A percentile compares a stretch with the other conserved stretches of the same genome.
phyloP scores from a whole-genome alignment of 495 filamentous ascomycete species.

The Podospora bellae-mahoneyi region DNA sequence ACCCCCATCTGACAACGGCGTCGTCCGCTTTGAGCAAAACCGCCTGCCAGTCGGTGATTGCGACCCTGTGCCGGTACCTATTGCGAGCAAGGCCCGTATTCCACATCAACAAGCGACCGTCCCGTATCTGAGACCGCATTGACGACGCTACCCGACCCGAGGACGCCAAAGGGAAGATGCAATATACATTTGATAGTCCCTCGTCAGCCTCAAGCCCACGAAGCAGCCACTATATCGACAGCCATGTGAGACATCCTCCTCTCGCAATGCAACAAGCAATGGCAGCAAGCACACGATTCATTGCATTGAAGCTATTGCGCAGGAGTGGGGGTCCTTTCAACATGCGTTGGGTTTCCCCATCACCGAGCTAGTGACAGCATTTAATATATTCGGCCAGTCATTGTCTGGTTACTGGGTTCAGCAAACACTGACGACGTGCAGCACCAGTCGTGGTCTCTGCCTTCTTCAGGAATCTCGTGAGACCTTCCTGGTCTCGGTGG shows the following conservation, averaged over 20 bases:
- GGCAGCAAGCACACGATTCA: background rate
- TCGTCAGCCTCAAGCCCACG: background rate
- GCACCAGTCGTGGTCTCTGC: constrained; percentile 4
- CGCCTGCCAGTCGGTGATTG: constrained; percentile 1
- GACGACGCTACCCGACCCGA: background rate
- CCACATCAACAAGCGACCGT: background rate
- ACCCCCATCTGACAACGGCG: background rate
- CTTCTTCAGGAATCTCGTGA: constrained; percentile 9
- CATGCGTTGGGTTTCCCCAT: background rate
- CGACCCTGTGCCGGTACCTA: background rate
- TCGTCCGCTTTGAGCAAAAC: background rate
- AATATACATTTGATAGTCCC: background rate
- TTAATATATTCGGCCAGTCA: constrained; percentile 21
- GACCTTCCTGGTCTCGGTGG: background rate
- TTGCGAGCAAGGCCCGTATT: background rate
- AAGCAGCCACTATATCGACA: background rate
- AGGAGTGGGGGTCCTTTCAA: constrained; percentile 11
- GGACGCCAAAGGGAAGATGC: background rate
- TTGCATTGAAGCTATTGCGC: constrained; percentile 3
- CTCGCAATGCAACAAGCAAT: background rate
- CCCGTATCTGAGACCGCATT: background rate
- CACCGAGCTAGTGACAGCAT: constrained; percentile 16
- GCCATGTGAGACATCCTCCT: background rate
- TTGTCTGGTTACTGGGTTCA: constrained; percentile 29
- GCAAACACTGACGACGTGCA: constrained; percentile 13